phyloP scores from a whole-genome alignment of 306 rosid species.

The Cicer cuneatum region DNA sequence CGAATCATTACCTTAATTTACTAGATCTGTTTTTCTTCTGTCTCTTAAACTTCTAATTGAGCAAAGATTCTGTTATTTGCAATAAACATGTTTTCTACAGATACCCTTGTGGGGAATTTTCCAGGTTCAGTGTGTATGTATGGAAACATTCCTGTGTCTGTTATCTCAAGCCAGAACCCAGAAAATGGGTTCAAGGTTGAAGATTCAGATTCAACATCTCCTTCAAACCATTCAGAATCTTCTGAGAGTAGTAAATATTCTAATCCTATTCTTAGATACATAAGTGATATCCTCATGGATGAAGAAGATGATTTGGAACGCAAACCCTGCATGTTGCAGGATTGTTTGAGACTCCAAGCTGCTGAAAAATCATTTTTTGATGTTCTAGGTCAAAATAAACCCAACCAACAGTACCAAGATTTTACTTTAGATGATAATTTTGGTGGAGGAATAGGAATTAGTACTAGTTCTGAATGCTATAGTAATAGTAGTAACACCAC shows the following conservation, averaged over 20 bases:
- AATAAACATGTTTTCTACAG: conserved; percentile 46
- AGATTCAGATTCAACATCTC: conserved; percentile 47
- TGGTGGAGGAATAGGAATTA: conserved; percentile 12
- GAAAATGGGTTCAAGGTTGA: conserved; percentile 35
- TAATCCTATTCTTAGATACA: conserved; percentile 66
- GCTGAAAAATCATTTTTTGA: conserved; percentile 92
- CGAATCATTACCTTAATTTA: too few relatives aligned
- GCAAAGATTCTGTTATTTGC: background rate
- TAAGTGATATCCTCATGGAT: conserved; percentile 75
- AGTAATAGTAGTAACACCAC: conserved; percentile 50
- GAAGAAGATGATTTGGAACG: conserved; percentile 80
- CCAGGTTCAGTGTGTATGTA: conserved; percentile 50
- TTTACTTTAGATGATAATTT: conserved; percentile 34
- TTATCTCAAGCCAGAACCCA: conserved; percentile 42
- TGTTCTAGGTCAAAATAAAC: conserved; percentile 51
- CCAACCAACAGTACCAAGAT: too few relatives aligned
- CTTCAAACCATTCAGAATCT: conserved; percentile 43
- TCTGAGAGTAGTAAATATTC: conserved; percentile 60
- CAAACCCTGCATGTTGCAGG: conserved; percentile 78
- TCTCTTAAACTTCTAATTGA: too few relatives aligned
- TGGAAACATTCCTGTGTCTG: conserved; percentile 47
- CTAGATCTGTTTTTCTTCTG: too few relatives aligned
- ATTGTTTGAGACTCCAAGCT: conserved; percentile 72
- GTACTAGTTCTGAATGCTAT: conserved; percentile 42
- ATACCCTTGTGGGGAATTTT: conserved; percentile 53